A percentile compares a stretch with the other conserved stretches of the same genome.
Conservation (phyloP, 2,329 filamentous ascomycete genomes). For the Scolecobasidium constrictum region DNA sequence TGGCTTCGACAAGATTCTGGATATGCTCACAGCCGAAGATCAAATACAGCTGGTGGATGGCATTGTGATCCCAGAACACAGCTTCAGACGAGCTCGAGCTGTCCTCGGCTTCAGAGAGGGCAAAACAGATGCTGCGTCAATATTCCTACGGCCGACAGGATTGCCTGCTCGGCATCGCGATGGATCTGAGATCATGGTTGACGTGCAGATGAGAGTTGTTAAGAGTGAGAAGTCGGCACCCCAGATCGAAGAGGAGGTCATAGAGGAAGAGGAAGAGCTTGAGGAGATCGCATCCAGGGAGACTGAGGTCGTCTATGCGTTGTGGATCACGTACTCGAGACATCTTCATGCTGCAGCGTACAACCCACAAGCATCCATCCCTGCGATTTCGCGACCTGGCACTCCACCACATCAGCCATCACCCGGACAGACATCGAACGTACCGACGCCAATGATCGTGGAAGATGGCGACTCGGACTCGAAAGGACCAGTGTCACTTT, state of each 20-base stretch:
- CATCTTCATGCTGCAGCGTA: constrained; percentile 71
- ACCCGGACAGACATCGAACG: constrained; percentile 53
- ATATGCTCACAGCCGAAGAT: constrained; percentile 77
- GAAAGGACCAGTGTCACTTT: constrained; percentile 25
- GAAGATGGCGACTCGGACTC: not conserved
- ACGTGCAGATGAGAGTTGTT: constrained; percentile 93
- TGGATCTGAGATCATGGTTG: constrained; percentile 82
- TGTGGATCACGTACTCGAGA: constrained; percentile 95
- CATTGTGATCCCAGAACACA: constrained; percentile 94
- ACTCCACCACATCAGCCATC: constrained; percentile 72
- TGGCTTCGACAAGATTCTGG: constrained; percentile 73
- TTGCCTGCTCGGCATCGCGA: constrained; percentile 80
- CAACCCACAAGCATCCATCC: constrained; percentile 51
- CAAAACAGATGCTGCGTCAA: constrained; percentile 60
- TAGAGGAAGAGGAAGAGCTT: constrained; percentile 43
- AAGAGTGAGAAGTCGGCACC: constrained; percentile 56
- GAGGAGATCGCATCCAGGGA: constrained; percentile 33
- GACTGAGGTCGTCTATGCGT: constrained; percentile 78
- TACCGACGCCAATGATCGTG: constrained; percentile 11
- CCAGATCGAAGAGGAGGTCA: constrained; percentile 44
- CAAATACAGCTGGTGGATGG: constrained; percentile 75
- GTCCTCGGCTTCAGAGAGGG: constrained; percentile 76
- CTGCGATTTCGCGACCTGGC: constrained; percentile 49
- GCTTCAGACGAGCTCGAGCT: constrained; percentile 80
- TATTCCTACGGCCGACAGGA: constrained; percentile 76